These are phyloP conservation scores for Ophiostoma australiae DNA, from an alignment of 2,329 filamentous ascomycete genomes.

Conservation along the genomic window DNA sequence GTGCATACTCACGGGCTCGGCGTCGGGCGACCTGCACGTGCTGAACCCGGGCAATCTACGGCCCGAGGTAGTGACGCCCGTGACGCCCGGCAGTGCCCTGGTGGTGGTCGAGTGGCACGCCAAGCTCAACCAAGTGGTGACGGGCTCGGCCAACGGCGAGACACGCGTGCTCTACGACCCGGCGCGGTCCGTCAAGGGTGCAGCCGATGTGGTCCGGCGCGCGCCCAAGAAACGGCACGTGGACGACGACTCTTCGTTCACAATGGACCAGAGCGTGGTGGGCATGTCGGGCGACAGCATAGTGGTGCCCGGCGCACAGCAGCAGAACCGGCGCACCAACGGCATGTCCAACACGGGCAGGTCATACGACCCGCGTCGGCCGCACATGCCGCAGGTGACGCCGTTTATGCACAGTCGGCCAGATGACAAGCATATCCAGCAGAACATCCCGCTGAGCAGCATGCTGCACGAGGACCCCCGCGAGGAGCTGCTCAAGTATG, in stretches of 20 bases:
- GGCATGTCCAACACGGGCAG: slow-evolving; percentile 75
- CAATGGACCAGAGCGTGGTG: slow-evolving; percentile 74
- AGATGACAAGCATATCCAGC: slow-evolving; percentile 81
- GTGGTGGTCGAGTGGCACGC: slow-evolving; percentile 87
- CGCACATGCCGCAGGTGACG: slow-evolving; percentile 77
- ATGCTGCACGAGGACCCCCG: slow-evolving; percentile 96
- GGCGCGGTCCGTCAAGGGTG: slow-evolving; percentile 72
- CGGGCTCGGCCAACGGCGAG: slow-evolving; percentile 85
- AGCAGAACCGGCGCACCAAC: slow-evolving; percentile 44
- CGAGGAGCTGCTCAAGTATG: slow-evolving; percentile 91
- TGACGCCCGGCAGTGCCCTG: slow-evolving; percentile 79
- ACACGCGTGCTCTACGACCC: slow-evolving; percentile 90
- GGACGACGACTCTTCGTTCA: slow-evolving; percentile 84
- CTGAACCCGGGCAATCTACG: slow-evolving; percentile 86
- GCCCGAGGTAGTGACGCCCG: slow-evolving; percentile 76
- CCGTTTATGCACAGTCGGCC: slow-evolving; percentile 88
- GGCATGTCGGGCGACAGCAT: slow-evolving; percentile 82
- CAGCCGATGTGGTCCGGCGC: slow-evolving; percentile 83
- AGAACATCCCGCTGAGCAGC: slow-evolving; percentile 80
- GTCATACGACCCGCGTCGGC: slow-evolving; percentile 71
- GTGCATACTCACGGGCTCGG: slow-evolving; percentile 83
- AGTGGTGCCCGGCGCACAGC: slow-evolving; percentile 60
- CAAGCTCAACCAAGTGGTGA: slow-evolving; percentile 93
- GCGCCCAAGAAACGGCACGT: slow-evolving; percentile 93
- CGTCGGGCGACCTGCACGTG: slow-evolving; percentile 81